Evolutionary conservation across 2,329 filamentous ascomycete species (phyloP).

Genomic region (Aspergillus viridinutans): DNA sequence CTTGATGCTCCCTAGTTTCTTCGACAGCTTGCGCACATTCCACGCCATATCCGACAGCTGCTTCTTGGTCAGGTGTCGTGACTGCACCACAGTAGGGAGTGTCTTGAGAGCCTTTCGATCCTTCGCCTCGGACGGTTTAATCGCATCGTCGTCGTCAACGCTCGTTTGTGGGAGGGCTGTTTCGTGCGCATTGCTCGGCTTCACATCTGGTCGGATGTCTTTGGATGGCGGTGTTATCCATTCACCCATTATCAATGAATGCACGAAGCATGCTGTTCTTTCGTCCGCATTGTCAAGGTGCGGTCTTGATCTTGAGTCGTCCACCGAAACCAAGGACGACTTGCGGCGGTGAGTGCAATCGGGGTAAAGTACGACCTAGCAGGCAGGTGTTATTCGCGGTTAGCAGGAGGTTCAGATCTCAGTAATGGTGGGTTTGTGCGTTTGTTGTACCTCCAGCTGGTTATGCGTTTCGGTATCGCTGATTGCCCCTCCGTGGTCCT

Average conservation of each 20-base stretch:
- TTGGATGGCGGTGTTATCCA: conserved; percentile 21
- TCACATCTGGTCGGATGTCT: conserved; percentile 1
- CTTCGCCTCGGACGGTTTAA: not conserved
- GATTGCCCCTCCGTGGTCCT: conserved; percentile 28
- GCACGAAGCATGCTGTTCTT: conserved; percentile 58
- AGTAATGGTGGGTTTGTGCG: not conserved
- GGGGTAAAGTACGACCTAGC: conserved; percentile 55
- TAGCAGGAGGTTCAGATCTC: not conserved
- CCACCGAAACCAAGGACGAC: conserved; percentile 53
- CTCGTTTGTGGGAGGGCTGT: not conserved
- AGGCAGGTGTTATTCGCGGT: conserved; percentile 1
- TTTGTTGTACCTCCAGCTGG: conserved; percentile 31
- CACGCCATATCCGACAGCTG: conserved; percentile 96
- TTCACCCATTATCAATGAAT: conserved; percentile 50
- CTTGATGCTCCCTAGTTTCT: conserved; percentile 76
- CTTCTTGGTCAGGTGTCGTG: conserved; percentile 85
- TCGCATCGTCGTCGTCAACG: not conserved
- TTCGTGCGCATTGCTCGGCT: not conserved
- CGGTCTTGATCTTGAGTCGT: conserved; percentile 36
- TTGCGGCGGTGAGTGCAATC: conserved; percentile 53
- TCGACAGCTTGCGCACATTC: conserved; percentile 85
- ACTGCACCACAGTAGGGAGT: conserved; percentile 47
- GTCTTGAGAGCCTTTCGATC: conserved; percentile 16
- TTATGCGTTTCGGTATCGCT: conserved; percentile 33
- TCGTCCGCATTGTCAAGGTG: conserved; percentile 31